Evolutionary conservation across 1,139 yeast species (phyloP).

Genomic region (Pichia sp.): DNA sequence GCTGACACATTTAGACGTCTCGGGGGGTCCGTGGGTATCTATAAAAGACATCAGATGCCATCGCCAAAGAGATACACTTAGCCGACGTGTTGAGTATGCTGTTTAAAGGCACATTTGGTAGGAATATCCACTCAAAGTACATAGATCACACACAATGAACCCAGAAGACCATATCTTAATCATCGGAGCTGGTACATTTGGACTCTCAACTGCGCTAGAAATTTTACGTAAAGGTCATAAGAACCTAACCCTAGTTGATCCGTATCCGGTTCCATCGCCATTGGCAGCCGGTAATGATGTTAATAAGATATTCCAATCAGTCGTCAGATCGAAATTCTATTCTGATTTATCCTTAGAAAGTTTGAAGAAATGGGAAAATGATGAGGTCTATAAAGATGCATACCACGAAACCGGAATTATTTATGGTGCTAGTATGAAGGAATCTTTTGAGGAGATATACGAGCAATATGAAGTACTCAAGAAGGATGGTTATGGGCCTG

Average conservation of each 20-base stretch:
- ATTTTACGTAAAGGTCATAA: constrained; percentile 28
- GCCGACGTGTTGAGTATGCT: too few relatives aligned
- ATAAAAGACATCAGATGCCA: too few relatives aligned
- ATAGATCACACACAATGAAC: too few relatives aligned
- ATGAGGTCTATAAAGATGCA: constrained; percentile 30
- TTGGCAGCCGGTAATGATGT: constrained; percentile 44
- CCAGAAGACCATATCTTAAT: constrained; percentile 5
- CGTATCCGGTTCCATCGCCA: constrained; percentile 41
- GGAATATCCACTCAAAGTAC: too few relatives aligned
- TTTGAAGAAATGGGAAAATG: constrained; percentile 34
- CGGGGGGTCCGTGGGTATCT: too few relatives aligned
- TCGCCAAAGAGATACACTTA: too few relatives aligned
- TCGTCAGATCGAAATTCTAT: constrained; percentile 31
- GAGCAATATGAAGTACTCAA: constrained; percentile 2
- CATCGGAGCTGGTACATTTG: constrained; percentile 35
- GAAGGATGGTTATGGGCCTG: background rate
- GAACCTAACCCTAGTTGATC: constrained; percentile 37
- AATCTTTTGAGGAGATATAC: constrained; percentile 13
- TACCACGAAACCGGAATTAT: constrained; percentile 35
- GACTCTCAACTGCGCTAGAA: constrained; percentile 36
- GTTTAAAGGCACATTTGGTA: too few relatives aligned
- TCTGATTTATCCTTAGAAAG: constrained; percentile 39
- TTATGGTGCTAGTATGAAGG: constrained; percentile 24
- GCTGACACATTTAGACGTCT: too few relatives aligned
- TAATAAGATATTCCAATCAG: constrained; percentile 38